phyloP scores from a whole-genome alignment of 371 early-diverging fungal genomes.

The Mucor indicus region DNA sequence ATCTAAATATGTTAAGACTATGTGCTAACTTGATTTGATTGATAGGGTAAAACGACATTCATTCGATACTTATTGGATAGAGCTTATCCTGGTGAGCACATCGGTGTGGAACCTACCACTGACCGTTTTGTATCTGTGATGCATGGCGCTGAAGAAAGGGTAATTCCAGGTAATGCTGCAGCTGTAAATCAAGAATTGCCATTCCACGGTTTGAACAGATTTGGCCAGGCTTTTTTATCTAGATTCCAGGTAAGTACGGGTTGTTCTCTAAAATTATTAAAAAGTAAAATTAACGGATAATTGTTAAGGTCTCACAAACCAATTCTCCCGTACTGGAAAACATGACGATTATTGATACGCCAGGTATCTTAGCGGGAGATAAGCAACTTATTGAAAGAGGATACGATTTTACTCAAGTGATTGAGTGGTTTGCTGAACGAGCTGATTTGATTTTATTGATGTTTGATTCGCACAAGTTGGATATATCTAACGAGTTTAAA shows the following conservation, averaged over 20 bases:
- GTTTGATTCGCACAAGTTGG: constrained; percentile 88
- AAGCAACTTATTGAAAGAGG: constrained; percentile 78
- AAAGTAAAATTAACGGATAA: background rate
- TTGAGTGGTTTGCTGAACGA: constrained; percentile 86
- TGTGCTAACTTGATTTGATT: background rate
- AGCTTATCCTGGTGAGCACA: constrained; percentile 80
- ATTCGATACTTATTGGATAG: constrained; percentile 80
- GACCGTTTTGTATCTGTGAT: constrained; percentile 86
- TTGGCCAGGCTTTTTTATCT: constrained; percentile 80
- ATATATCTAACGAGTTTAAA: constrained; percentile 89
- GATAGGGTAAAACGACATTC: constrained; percentile 80
- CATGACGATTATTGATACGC: constrained; percentile 85
- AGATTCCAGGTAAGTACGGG: constrained; percentile 67
- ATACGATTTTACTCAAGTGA: constrained; percentile 79
- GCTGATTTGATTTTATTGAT: constrained; percentile 80
- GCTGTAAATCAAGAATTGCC: constrained; percentile 83
- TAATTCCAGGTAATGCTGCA: constrained; percentile 90
- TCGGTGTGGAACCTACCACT: constrained; percentile 88
- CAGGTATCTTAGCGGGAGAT: constrained; percentile 85
- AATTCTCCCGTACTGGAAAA: constrained; percentile 70
- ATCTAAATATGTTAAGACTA: background rate
- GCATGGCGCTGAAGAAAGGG: constrained; percentile 66
- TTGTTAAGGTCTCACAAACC: constrained; percentile 65
- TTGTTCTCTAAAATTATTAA: background rate
- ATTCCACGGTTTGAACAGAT: constrained; percentile 69